Conservation (phyloP, 768 basidiomycete species). For the Mycena metata region DNA sequence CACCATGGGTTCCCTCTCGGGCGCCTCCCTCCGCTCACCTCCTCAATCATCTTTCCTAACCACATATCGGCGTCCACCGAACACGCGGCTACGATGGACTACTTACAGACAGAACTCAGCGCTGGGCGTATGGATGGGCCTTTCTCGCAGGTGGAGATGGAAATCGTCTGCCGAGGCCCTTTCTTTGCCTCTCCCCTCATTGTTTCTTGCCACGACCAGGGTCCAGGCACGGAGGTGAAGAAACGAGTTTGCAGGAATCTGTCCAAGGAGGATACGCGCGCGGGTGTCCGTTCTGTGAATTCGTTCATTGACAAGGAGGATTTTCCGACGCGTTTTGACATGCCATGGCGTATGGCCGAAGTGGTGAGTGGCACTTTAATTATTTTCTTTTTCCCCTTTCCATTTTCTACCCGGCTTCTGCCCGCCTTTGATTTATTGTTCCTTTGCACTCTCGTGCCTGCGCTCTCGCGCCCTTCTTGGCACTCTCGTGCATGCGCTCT, state of each 20-base stretch:
- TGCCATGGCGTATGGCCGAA: slow-evolving; percentile 32
- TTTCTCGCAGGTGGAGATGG: slow-evolving; percentile 24
- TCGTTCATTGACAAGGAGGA: slow-evolving; percentile 32
- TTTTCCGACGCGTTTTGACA: slow-evolving; percentile 36
- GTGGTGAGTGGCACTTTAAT: slow-evolving; percentile 30
- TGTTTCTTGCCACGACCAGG: slow-evolving; percentile 27
- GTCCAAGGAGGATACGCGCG: slow-evolving; percentile 22
- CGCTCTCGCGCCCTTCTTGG: background rate
- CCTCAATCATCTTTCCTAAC: slow-evolving; percentile 26
- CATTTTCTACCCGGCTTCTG: background rate
- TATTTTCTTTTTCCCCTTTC: background rate
- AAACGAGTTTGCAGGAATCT: slow-evolving; percentile 39
- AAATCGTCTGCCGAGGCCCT: slow-evolving; percentile 40
- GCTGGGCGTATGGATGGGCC: slow-evolving; percentile 28
- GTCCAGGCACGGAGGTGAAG: slow-evolving; percentile 29
- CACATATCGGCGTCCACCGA: slow-evolving; percentile 21
- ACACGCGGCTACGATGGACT: slow-evolving; percentile 18
- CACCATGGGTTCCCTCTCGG: slow-evolving; percentile 48
- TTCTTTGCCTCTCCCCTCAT: slow-evolving; percentile 44
- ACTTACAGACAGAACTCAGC: slow-evolving; percentile 25
- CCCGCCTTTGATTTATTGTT: too few relatives aligned
- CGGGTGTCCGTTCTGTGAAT: slow-evolving; percentile 34
- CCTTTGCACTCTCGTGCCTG: too few relatives aligned
- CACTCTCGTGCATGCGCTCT: too few relatives aligned
- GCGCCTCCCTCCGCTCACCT: slow-evolving; percentile 40